Base-by-base conservation (phyloP, 345 rosid genomes). In the Salix koriyanagi region DNA sequence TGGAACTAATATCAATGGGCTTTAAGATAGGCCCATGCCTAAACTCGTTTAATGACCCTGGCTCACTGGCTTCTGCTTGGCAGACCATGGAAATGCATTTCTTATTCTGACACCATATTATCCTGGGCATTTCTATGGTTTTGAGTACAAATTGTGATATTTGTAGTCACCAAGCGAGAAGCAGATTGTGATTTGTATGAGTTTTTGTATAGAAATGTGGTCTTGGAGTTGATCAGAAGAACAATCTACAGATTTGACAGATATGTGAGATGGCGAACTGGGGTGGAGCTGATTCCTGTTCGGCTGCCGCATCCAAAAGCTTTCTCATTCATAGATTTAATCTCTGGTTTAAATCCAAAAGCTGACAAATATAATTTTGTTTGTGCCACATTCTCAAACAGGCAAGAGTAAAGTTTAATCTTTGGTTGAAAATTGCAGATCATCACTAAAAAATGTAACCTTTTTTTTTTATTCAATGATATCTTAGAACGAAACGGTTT, bases 61-160 rank as follows among this genome's bases (percentile, higher is more conserved):
- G 18, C 52, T 46, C 15, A 6, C 4, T 46, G 14, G 52, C 18
- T 46, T 91, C 76, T 93, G 96, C 86, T 86, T 93, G 86, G 98
- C 97, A 21, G 99, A 91, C 87, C 93, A 85, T 30, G 99, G 99
- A 74, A 90, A 90, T 71, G 96, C 94, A 80, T 85, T 95, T 80
- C 96, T 90, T 8, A 83, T 93, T 80, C 99, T 97, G 13, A 79
- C 94, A 0, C 97, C 97, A 6, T 95, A 91, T 83, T 95, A 95
- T 85, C 97, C 97, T 7, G 97, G 99, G 99, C 91, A 88, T 76
- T 71, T 75, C 80, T 72, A 19, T 72, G 34, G 5, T 11, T 9
- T 15, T 13, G 5, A 16, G 11, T 21, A 3, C 41, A 21, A 42
- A 21, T 41, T 13, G 10, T 67, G 14, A 15, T 23, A 15, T 23